These are phyloP conservation scores for Centaurea solstitialis DNA, from an alignment of 129 eudicot genomes.

Conservation along the genomic window DNA sequence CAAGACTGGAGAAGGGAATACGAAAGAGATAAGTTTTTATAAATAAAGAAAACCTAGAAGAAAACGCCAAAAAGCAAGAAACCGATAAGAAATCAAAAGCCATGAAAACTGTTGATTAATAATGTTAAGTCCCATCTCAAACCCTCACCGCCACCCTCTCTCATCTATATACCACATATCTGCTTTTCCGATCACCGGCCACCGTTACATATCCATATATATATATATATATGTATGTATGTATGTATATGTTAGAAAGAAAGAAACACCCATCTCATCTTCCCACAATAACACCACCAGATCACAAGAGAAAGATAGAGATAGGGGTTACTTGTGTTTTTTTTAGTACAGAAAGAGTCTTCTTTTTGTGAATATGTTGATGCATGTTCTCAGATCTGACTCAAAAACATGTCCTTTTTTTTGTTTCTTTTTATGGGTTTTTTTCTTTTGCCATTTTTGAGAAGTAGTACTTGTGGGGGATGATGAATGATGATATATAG, in stretches of 20 bases:
- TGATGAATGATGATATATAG: background rate
- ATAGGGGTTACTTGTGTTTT: background rate
- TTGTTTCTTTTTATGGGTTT: conserved; percentile 14
- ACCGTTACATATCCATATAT: conserved; percentile 12
- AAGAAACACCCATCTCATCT: background rate
- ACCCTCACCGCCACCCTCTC: conserved; percentile 44
- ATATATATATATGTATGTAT: too few species aligned
- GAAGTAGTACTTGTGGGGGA: conserved; percentile 19
- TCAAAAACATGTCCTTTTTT: background rate
- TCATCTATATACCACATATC: too few species aligned
- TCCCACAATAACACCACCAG: too few species aligned
- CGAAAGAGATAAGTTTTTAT: conserved; percentile 17
- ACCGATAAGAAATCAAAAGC: conserved; percentile 23
- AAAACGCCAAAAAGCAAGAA: conserved; percentile 27
- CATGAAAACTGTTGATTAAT: conserved; percentile 23
- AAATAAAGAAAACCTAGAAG: conserved; percentile 6
- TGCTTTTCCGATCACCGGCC: conserved; percentile 11
- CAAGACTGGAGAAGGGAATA: conserved; percentile 18
- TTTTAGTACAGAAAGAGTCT: background rate
- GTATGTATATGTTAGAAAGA: background rate
- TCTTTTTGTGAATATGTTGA: conserved; percentile 11
- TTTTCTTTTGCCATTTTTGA: conserved; percentile 4
- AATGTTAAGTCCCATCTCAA: conserved; percentile 25
- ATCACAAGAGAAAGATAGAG: background rate
- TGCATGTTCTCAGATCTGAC: conserved; percentile 41